Percentiles rank a stretch among this genome's conserved stretches.
Conservation (phyloP, 2,329 filamentous ascomycete species). For the Penicillium digitatum region DNA sequence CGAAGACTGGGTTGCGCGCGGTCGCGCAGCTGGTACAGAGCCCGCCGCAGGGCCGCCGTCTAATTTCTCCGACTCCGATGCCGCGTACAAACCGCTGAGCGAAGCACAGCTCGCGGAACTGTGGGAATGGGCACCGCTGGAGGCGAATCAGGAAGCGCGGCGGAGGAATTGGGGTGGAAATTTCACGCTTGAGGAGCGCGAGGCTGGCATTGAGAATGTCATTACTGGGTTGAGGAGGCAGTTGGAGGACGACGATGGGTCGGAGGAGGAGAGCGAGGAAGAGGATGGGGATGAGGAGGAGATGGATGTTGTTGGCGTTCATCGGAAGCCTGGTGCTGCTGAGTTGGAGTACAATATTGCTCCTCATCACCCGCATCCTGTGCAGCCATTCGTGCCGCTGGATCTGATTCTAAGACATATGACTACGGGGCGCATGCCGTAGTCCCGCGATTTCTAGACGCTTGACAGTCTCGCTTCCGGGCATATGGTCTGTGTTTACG, state of each 20-base stretch:
- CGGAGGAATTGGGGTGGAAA: conserved; percentile 56
- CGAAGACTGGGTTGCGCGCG: conserved; percentile 67
- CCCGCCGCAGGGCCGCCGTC: background rate
- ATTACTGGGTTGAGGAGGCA: conserved; percentile 64
- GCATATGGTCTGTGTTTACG: background rate
- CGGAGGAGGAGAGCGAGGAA: conserved; percentile 48
- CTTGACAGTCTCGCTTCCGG: background rate
- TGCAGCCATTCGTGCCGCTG: conserved; percentile 38
- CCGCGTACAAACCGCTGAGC: conserved; percentile 28
- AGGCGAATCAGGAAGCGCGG: conserved; percentile 45
- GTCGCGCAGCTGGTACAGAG: conserved; percentile 45
- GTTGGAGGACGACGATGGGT: conserved; percentile 53
- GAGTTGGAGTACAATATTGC: conserved; percentile 37
- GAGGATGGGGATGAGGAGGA: conserved; percentile 52
- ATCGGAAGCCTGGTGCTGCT: conserved; percentile 30
- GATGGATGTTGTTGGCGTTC: conserved; percentile 41
- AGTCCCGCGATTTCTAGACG: background rate
- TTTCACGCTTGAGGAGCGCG: conserved; percentile 69
- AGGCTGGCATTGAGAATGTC: conserved; percentile 63
- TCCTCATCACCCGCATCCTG: conserved; percentile 23
- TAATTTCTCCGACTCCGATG: background rate
- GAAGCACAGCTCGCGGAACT: conserved; percentile 54
- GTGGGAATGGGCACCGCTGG: conserved; percentile 56
- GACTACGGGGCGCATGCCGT: conserved; percentile 43
- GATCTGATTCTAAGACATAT: conserved; percentile 50